Evolutionary conservation across 768 basidiomycete species (phyloP).

Genomic region (Tricholomella constricta): DNA sequence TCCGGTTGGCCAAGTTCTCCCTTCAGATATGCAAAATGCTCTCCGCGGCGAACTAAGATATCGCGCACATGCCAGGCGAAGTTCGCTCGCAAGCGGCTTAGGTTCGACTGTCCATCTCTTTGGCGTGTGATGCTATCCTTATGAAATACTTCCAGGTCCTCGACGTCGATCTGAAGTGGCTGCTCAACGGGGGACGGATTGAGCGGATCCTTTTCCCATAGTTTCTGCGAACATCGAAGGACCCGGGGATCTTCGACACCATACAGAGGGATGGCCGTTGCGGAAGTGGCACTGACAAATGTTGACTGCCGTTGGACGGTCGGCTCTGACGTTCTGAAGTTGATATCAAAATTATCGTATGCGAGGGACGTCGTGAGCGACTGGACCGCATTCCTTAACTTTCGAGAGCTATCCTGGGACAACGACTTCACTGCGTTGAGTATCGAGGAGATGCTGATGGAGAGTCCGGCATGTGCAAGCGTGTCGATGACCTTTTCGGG

Average conservation of each 20-base stretch:
- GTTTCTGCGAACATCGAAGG: slow-evolving; percentile 26
- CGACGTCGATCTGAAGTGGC: background rate
- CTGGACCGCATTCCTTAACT: slow-evolving; percentile 17
- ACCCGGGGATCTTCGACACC: slow-evolving; percentile 15
- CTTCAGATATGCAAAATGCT: slow-evolving; percentile 16
- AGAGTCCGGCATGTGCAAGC: slow-evolving; percentile 26
- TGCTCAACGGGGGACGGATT: slow-evolving; percentile 16
- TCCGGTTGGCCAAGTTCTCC: slow-evolving; percentile 13
- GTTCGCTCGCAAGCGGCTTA: slow-evolving; percentile 11
- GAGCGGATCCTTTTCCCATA: slow-evolving; percentile 29
- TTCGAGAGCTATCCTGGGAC: slow-evolving; percentile 8
- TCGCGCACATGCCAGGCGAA: slow-evolving; percentile 8
- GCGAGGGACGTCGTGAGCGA: slow-evolving; percentile 24
- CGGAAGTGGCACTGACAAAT: slow-evolving; percentile 32
- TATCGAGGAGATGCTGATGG: slow-evolving; percentile 19
- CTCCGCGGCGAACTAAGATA: slow-evolving; percentile 11
- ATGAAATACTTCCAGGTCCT: slow-evolving; percentile 5
- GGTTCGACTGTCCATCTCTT: background rate
- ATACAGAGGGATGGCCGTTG: slow-evolving; percentile 22
- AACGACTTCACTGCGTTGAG: slow-evolving; percentile 18
- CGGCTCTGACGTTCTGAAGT: slow-evolving; percentile 24
- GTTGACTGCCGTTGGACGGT: slow-evolving; percentile 27
- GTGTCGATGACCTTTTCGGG: slow-evolving; percentile 25
- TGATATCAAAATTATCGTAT: slow-evolving; percentile 42
- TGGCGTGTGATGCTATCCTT: slow-evolving; percentile 11